Base-by-base conservation (phyloP, 805 yeast genomes). In the Starmera quercuum region DNA sequence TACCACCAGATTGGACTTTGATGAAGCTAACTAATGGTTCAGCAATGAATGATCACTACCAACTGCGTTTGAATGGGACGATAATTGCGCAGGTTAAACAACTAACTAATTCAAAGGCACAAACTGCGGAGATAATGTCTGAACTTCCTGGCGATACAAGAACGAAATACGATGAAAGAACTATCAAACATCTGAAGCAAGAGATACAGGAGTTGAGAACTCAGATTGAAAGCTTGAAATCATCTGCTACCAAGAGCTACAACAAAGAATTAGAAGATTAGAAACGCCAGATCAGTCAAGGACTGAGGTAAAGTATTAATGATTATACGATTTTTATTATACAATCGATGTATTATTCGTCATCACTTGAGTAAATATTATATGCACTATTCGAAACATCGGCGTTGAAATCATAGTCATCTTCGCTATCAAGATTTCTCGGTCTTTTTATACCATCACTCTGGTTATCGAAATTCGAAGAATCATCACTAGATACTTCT, bases 1-100 rank as follows among this genome's bases (percentile, higher is more conserved):
- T 35, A 4, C 53, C 55, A 21, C 51, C 53, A n/a, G 54, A 40
- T 30, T 50, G 55, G 55, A 42, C 47, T 0, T 26, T 47, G 7
- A 36, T 50, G 30, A 49, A 46, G 18, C 35, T 50, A 7, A 37
- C 43, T 2, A 42, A 40, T 31, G 38, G 36, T 2, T 30, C 34
- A 6, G 30, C 18, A 2, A 26, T 36, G 4, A 36, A 35, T 10
- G 38, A 38, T 14, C 31, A 39, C 21, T 40, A 32, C 28, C 42
- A 43, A 5, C 6, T 46, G 9, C 36, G 30, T 10, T 20, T 47
- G 23, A 44, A 43, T 13, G 17, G 28, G 3, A 21, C 31, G 1
- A 41, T 33, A 4, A 35, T 37, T 0, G 52, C 45, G 5, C 26
- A 20, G 15, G 23, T 47, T 9, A 37, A 36, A 16, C 38, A 20